Evolutionary conservation across 768 basidiomycete species (phyloP).

Genomic region (Amanita rimosa): DNA sequence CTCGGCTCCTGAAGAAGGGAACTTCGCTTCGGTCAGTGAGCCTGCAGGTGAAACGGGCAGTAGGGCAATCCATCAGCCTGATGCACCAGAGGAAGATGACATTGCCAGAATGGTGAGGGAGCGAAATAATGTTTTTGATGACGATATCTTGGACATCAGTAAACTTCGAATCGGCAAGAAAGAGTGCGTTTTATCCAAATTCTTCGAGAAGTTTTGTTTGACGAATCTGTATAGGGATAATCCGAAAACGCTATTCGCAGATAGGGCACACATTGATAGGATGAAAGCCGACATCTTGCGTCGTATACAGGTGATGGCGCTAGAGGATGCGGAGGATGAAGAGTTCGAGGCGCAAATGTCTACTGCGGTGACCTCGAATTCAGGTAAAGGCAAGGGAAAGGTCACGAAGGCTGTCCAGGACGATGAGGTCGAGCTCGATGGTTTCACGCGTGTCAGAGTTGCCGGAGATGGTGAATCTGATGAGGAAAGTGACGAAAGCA

Average conservation of each 20-base stretch:
- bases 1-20: constrained; percentile 36
- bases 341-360: constrained; percentile 3
- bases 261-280: constrained; percentile 50
- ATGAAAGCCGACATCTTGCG: constrained; percentile 82
- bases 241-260: constrained; percentile 26
- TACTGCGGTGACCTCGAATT: background rate
- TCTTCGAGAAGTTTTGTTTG: background rate
- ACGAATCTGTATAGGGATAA: constrained; percentile 26
- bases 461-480: constrained; percentile 49
- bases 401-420: constrained; percentile 19
- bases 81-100: constrained; percentile 9
- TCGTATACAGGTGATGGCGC: constrained; percentile 54
- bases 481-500: constrained; percentile 25
- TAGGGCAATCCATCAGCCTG: background rate
- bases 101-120: constrained; percentile 21
- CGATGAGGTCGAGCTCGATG: constrained; percentile 44
- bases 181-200: constrained; percentile 25
- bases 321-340: constrained; percentile 50
- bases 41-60: background rate
- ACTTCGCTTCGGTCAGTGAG: constrained; percentile 7
- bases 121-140: constrained; percentile 68
- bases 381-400: constrained; percentile 18
- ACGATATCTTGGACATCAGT: constrained; percentile 53
- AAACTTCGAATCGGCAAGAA: constrained; percentile 56
- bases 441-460: constrained; percentile 29